Evolutionary conservation across 768 basidiomycete genomes (phyloP), one percentile per base, ranked within the genome.

Genomic region (Amanita jacksonii): DNA sequence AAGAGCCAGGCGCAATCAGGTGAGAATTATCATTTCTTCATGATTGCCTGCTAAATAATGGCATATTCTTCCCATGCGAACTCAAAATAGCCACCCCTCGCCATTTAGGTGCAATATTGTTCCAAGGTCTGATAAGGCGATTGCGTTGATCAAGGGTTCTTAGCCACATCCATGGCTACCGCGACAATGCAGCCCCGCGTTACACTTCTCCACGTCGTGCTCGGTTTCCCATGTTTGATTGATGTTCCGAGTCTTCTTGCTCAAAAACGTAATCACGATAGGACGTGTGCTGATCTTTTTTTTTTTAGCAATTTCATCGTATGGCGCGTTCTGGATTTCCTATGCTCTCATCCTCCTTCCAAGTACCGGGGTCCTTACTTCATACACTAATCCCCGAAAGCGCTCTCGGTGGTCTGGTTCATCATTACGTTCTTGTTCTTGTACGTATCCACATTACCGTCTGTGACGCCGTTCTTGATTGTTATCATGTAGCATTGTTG

Each of bases 301-400:
- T n/a, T 49, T 40, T 25, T 22, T 52, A 85, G 87, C 86, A 0
- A 90, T 90, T 70, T 69, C 77, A 0, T 82, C 81, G 1, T 92
- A 84, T 49, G 89, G 89, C 18, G 84, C 79, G 2, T 92, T 91
- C 70, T 92, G 88, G 88, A 66, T 91, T 65, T 87, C 87, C 4
- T 91, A 77, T 38, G 85, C 77, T 3, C 67, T 74, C 0, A 78
- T 92, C 52, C 61, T 82, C 55, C 72, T 87, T 37, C 89, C 89
- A 2, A 69, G 72, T 20, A 73, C 72, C 3, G 86, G 86, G 10
- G 70, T 90, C 36, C 8, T 51, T 4, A 57, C 67, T 0, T 74
- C 86, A 0, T 90, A 80, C 54, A 51, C 47, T n/a, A 39, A 43
- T 0, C 13, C 37, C 2, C 53, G 54, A 0, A 72, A 79, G 53